Base-by-base conservation (phyloP, 768 basidiomycete genomes). In the Lentinus brumalis region DNA sequence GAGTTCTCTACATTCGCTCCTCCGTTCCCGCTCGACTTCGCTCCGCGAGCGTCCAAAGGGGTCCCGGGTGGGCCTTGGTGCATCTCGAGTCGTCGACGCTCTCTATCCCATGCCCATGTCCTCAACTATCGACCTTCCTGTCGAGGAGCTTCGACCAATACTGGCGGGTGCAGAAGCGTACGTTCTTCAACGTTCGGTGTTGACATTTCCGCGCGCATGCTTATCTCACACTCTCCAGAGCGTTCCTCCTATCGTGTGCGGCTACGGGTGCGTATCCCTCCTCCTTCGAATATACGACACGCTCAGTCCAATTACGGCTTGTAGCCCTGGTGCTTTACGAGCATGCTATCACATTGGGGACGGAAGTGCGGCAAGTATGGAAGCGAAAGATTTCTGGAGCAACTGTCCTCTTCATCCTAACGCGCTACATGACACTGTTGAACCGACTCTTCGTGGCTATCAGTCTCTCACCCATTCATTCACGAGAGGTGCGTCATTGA, bases 321-420 rank as follows among this genome's bases (percentile, higher is more conserved):
- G n/a, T 26, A 65, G 66, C 60, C 4, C 42, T 67, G 1, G 56
- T 29, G 12, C 52, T 61, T 8, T 67, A 64, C 42, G 66, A 67
- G 18, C 50, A 67, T 39, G 38, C 44, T 42, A 49, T 67, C 42
- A 67, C 66, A 0, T 39, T 67, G 41, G 46, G 41, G 8, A 32
- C 46, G 16, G 66, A 67, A 46, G 60, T 64, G 35, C 45, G 53
- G 15, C 63, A 61, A n/a, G 42, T 67, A 5, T 67, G 66, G 66
- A 59, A 35, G 11, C 52, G 55, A 9, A 55, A 60, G 16, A 31
- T 53, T 4, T 61, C 66, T 15, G 52, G 49, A 10, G 56, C 66
- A 0, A 50, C 60, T 0, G 6, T 55, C 18, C 51, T 67, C 26
- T 64, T 67, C 52, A 53, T 62, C 38, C 55, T 56, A 41, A 59